Base-by-base conservation (phyloP, 1,284 basidiomycete species). In the Rhizoctonia solani region DNA sequence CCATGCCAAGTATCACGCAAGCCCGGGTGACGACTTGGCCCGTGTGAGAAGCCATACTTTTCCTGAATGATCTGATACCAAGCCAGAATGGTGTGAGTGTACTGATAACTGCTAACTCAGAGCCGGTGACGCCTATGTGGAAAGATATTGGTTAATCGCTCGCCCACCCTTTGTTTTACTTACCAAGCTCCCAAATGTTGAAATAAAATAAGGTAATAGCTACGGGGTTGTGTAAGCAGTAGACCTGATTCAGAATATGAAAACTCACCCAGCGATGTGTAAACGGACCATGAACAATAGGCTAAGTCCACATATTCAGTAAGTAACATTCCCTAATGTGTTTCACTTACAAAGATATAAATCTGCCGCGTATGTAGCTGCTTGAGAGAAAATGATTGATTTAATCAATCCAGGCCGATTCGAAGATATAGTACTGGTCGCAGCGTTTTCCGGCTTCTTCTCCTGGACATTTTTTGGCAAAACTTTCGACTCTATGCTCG, bases 201-300 rank as follows among this genome's bases (percentile, higher is more conserved):
- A 92, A 95, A 78, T 95, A 97, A 79, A 96, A 97, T 4, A 97
- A 83, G 41, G 89, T 89, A 0, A 91, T 88, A 8, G 89, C 58
- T 61, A 11, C 32, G 21, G 25, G 14, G 9, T 2, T n/a, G 4
- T 9, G 9, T 61, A 11, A 61, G 46, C 8, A n/a, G n/a, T n/a
- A n/a, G 19, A 52, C 49, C 6, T 5, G 14, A 25, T 52, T 25
- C 9, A 5, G 29, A 29, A 11, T 19, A 52, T 47, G 25, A 8
- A 6, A 16, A 39, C 58, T 49, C 29, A 61, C 58, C 85, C 21
- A 97, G 83, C 1, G 87, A 85, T 0, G 94, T 95, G 73, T 92
- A 86, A 44, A 92, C 82, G 0, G 94, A 92, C 93, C 93, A 96
- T 75, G 90, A 94, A 16, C 90, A 82, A 71, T 90, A 92, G 1